Evolutionary conservation across 2,329 filamentous ascomycete species (phyloP).

Genomic region (Neofusicoccum umdonicola): DNA sequence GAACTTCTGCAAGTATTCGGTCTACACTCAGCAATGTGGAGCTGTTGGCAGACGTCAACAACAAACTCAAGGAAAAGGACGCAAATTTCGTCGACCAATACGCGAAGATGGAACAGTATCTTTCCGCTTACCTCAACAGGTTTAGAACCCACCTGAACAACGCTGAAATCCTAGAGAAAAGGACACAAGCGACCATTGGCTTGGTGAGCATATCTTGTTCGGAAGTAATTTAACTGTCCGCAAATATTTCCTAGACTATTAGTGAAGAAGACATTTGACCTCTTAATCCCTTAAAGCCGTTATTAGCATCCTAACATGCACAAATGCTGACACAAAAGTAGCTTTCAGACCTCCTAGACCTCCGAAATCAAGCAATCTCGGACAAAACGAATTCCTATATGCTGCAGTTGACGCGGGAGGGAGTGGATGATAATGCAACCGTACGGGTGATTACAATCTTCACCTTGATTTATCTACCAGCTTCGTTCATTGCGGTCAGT

Average conservation of each 20-base stretch:
- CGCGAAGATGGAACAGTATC: neutral
- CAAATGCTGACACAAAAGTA: neutral
- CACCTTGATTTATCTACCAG: constrained; percentile 23
- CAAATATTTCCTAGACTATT: too few relatives aligned
- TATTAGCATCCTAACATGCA: too few relatives aligned
- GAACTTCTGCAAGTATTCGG: neutral
- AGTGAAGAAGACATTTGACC: too few relatives aligned
- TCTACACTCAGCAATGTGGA: neutral
- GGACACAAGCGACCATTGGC: constrained; percentile 18
- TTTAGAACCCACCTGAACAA: constrained; percentile 11
- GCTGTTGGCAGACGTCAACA: neutral
- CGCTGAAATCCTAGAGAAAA: constrained; percentile 15
- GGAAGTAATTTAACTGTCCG: too few relatives aligned
- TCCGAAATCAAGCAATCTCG: constrained; percentile 19
- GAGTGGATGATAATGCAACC: constrained; percentile 21
- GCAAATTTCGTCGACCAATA: neutral
- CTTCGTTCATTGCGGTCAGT: constrained; percentile 21
- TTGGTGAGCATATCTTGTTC: constrained; percentile 9
- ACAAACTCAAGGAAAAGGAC: neutral
- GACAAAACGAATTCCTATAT: constrained; percentile 19
- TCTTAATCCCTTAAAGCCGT: too few relatives aligned
- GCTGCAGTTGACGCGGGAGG: constrained; percentile 19
- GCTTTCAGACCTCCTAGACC: constrained; percentile 18
- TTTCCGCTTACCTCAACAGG: neutral
- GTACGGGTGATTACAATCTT: constrained; percentile 21